A percentile compares a stretch with the other conserved stretches of the same genome.
phyloP scores from a whole-genome alignment of 2,329 filamentous ascomycete species.

The Fusarium sp. region DNA sequence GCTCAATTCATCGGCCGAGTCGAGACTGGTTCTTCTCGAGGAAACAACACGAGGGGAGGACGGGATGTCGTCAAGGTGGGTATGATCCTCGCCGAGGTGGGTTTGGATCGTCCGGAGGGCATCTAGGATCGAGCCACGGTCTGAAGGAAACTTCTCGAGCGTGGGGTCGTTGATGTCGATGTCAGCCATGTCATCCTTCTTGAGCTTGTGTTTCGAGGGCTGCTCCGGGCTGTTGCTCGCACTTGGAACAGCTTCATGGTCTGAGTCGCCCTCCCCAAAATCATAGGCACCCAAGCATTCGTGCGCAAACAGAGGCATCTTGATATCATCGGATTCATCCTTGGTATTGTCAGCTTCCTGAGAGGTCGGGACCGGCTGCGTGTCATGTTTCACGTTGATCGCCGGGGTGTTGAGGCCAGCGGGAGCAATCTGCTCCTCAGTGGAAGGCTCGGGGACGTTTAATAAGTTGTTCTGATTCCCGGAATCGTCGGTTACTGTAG shows the following conservation, averaged over 20 bases:
- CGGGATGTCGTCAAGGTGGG: constrained; percentile 50
- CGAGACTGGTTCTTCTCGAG: constrained; percentile 49
- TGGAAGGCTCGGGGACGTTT: constrained; percentile 35
- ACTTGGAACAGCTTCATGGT: constrained; percentile 39
- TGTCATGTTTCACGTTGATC: constrained; percentile 17
- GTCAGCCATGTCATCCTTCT: constrained; percentile 28
- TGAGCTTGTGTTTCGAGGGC: constrained; percentile 24
- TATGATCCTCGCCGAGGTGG: constrained; percentile 53
- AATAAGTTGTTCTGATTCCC: constrained; percentile 63
- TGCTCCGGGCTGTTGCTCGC: constrained; percentile 30
- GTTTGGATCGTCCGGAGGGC: constrained; percentile 59
- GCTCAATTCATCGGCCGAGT: constrained; percentile 50
- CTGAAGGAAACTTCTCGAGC: constrained; percentile 60
- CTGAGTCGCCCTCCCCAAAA: constrained; percentile 46
- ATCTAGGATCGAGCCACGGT: constrained; percentile 56
- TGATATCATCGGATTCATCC: constrained; percentile 33
- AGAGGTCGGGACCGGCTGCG: neutral
- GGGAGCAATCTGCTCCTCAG: constrained; percentile 22
- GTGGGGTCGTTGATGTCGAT: constrained; percentile 59
- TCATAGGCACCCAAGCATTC: constrained; percentile 57
- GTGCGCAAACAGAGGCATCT: constrained; percentile 59
- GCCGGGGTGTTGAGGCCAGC: constrained; percentile 17
- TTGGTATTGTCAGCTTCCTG: constrained; percentile 15
- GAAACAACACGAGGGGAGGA: constrained; percentile 50
- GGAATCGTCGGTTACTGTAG: constrained; percentile 51